Evolutionary conservation across 1,284 basidiomycete genomes (phyloP), one percentile per base, ranked within the genome.

Genomic region (Mycena sp.): DNA sequence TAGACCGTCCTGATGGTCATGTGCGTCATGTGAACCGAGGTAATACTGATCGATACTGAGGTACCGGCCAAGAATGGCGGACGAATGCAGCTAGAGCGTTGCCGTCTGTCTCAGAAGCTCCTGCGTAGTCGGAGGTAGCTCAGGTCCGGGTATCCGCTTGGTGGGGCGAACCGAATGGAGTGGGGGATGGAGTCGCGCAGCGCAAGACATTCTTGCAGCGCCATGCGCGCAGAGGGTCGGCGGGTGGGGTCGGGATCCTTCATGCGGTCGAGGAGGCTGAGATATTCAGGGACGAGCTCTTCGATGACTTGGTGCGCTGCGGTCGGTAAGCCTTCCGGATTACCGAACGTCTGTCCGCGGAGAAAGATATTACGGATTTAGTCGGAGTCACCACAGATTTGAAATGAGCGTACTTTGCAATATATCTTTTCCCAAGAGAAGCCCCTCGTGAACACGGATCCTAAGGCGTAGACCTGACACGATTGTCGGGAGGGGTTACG

Each of bases 341-440:
- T 67, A 2, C 65, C 65, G 46, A 67, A 64, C 28, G 65, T 67
- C 65, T 67, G 49, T n/a, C n/a, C n/a, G n/a, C n/a, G n/a, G n/a
- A n/a, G n/a, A n/a, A n/a, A n/a, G n/a, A n/a, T n/a, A n/a, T n/a
- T n/a, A n/a, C n/a, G n/a, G n/a, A n/a, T n/a, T n/a, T n/a, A n/a
- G n/a, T n/a, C n/a, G n/a, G n/a, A n/a, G n/a, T n/a, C n/a, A n/a
- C n/a, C n/a, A n/a, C n/a, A n/a, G n/a, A n/a, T n/a, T n/a, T n/a
- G n/a, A n/a, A n/a, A n/a, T n/a, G n/a, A n/a, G n/a, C n/a, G 51
- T 29, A 64, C 65, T 17, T 51, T 59, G 58, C 65, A 67, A 26
- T 64, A 60, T 17, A 63, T 29, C 11, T 58, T 54, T 38, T 67
- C 65, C 65, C 65, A 67, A 6, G 53, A 51, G 1, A 63, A n/a